phyloP scores from a whole-genome alignment of 1,284 basidiomycete species.

The Pseudozyma tsukubaensis region DNA sequence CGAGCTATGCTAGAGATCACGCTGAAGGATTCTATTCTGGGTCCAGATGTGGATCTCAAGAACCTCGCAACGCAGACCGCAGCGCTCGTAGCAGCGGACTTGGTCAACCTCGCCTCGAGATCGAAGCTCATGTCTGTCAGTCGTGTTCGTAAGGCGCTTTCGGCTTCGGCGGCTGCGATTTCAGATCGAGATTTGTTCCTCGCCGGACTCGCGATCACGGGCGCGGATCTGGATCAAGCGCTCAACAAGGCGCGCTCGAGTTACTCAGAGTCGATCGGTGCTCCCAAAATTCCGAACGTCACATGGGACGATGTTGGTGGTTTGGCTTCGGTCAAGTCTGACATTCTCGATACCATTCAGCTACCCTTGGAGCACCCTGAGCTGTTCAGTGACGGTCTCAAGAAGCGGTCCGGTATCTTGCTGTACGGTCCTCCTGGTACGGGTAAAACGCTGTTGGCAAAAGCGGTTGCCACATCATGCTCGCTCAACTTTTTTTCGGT shows the following conservation, averaged over 20 bases:
- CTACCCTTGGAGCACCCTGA: slow-evolving; percentile 94
- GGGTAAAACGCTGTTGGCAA: slow-evolving; percentile 71
- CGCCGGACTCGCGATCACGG: slow-evolving; percentile 75
- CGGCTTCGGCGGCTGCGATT: slow-evolving; percentile 5
- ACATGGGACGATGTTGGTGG: slow-evolving; percentile 99
- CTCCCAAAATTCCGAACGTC: slow-evolving; percentile 94
- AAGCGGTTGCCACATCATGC: slow-evolving; percentile 76
- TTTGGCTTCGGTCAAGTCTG: slow-evolving; percentile 85
- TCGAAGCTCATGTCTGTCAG: slow-evolving; percentile 76
- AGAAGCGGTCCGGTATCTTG: slow-evolving; percentile 85
- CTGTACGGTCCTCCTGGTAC: slow-evolving; percentile 71
- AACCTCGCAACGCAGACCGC: slow-evolving; percentile 88
- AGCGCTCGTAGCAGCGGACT: slow-evolving; percentile 86
- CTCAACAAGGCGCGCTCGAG: slow-evolving; percentile 80
- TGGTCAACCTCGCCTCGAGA: slow-evolving; percentile 78
- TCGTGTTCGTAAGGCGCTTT: slow-evolving; percentile 70
- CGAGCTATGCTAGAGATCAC: slow-evolving; percentile 75
- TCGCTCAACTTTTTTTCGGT: slow-evolving; percentile 72
- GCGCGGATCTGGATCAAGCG: slow-evolving; percentile 79
- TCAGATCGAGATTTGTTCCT: slow-evolving; percentile 54
- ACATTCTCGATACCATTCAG: slow-evolving; percentile 97
- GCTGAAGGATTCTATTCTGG: slow-evolving; percentile 72
- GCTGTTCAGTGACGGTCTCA: slow-evolving; percentile 89
- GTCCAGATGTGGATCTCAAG: slow-evolving; percentile 82
- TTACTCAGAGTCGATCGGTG: slow-evolving; percentile 92